A percentile compares a stretch with the other conserved stretches of the same genome.
Conservation (phyloP, 2,329 filamentous ascomycete species). For the Elsinoe necatrix region DNA sequence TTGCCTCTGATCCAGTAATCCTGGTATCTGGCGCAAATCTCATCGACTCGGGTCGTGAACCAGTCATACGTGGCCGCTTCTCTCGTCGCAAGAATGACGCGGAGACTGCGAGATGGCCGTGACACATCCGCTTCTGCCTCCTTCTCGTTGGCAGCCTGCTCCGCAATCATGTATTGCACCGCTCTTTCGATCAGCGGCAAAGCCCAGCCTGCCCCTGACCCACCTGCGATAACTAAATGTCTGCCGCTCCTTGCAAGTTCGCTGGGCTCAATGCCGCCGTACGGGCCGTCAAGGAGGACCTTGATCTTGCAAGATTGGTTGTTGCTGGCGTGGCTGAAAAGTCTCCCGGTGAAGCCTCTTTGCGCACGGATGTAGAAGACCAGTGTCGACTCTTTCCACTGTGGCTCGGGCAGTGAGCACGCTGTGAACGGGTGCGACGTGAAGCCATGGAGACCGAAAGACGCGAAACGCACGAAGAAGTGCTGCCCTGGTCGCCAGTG, state of each 20-base stretch:
- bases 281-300: conserved; percentile 51
- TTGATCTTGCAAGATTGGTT: conserved; percentile 33
- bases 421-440: conserved; percentile 60
- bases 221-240: conserved; percentile 45
- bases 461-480: conserved; percentile 46
- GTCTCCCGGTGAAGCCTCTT: conserved; percentile 42
- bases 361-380: conserved; percentile 47
- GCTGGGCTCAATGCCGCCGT: conserved; percentile 42
- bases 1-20: conserved; percentile 4
- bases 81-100: conserved; percentile 32
- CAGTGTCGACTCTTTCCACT: conserved; percentile 34
- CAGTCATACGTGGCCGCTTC: conserved; percentile 30
- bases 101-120: neutral
- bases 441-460: conserved; percentile 47
- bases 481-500: conserved; percentile 58
- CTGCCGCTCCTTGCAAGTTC: conserved; percentile 36
- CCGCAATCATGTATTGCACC: conserved; percentile 21
- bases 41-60: conserved; percentile 29
- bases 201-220: conserved; percentile 48
- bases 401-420: conserved; percentile 40
- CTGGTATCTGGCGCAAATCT: conserved; percentile 24
- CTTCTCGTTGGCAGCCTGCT: conserved; percentile 20
- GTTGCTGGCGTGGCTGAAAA: conserved; percentile 35
- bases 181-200: conserved; percentile 39
- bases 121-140: neutral